Percentiles rank a stretch among this genome's conserved stretches.
phyloP scores from a whole-genome alignment of 2,329 filamentous ascomycete genomes.

The Shiraia sp. region DNA sequence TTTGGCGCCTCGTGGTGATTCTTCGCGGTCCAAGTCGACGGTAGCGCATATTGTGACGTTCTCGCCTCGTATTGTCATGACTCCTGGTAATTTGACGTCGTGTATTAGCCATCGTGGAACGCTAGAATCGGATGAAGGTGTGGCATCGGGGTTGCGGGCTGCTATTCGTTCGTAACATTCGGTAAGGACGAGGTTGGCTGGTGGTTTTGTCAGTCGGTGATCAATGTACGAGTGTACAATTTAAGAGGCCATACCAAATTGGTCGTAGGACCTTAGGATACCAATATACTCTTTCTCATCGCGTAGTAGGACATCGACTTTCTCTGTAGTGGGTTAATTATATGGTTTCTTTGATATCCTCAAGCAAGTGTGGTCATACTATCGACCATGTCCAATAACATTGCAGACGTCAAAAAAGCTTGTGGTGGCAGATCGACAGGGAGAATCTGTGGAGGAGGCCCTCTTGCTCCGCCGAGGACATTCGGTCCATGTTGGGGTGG shows the following conservation, averaged over 20 bases:
- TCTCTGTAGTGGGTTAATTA: conserved; percentile 65
- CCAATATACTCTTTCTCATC: conserved; percentile 94
- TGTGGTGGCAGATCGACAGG: conserved; percentile 70
- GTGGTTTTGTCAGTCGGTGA: conserved; percentile 9
- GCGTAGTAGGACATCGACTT: conserved; percentile 86
- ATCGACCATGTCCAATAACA: conserved; percentile 93
- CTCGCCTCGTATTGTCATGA: conserved; percentile 92
- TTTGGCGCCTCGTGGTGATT: conserved; percentile 76
- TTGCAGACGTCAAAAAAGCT: conserved; percentile 98
- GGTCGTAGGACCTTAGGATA: conserved; percentile 93
- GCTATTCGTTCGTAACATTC: conserved; percentile 90
- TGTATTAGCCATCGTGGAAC: conserved; percentile 66
- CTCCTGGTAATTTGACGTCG: conserved; percentile 80
- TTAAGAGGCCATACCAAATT: conserved; percentile 71
- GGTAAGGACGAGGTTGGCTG: conserved; percentile 93
- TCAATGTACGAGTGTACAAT: not conserved
- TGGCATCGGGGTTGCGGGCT: conserved; percentile 54
- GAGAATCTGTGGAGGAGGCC: conserved; percentile 26
- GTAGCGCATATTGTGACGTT: conserved; percentile 96
- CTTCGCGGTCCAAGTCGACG: conserved; percentile 95
- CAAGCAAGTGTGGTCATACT: conserved; percentile 58
- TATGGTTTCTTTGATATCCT: conserved; percentile 2
- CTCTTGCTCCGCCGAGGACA: conserved; percentile 34
- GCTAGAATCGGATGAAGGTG: conserved; percentile 20
- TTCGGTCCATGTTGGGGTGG: conserved; percentile 54